A percentile compares a stretch with the other conserved stretches of the same genome.
phyloP scores from a whole-genome alignment of 2,329 filamentous ascomycete genomes.

The Aspergillus aculeatinus region DNA sequence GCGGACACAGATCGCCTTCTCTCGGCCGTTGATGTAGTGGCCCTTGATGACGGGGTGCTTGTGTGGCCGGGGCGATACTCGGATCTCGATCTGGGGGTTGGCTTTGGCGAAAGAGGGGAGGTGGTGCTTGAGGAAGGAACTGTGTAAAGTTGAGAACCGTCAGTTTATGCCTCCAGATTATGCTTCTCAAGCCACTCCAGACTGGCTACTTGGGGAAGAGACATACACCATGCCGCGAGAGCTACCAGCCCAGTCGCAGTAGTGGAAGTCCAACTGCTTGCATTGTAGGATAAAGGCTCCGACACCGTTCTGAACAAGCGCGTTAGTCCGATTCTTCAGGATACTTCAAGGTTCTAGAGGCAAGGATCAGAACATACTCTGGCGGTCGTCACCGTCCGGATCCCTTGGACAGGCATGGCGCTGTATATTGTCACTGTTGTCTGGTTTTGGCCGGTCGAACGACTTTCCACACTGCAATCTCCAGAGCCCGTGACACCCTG shows the following conservation, averaged over 20 bases:
- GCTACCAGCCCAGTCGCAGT: conserved; percentile 94
- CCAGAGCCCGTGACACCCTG: conserved; percentile 1
- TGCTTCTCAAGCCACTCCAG: not conserved
- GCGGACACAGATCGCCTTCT: conserved; percentile 83
- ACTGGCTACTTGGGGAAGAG: not conserved
- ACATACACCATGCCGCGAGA: conserved; percentile 90
- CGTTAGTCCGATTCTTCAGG: conserved; percentile 2
- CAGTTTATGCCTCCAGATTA: not conserved
- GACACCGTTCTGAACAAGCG: conserved; percentile 74
- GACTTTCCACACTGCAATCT: conserved; percentile 1
- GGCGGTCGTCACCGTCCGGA: conserved; percentile 55
- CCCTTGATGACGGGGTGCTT: conserved; percentile 87
- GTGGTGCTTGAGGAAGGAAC: conserved; percentile 75
- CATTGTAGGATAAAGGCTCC: conserved; percentile 97
- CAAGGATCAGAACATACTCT: conserved; percentile 50
- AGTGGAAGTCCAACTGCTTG: conserved; percentile 92
- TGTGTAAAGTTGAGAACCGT: conserved; percentile 36
- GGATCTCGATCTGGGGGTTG: conserved; percentile 88
- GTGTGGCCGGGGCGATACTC: conserved; percentile 82
- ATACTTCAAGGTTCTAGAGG: too few species aligned
- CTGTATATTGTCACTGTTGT: conserved; percentile 6
- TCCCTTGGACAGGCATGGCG: conserved; percentile 47
- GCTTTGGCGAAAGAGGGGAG: conserved; percentile 74
- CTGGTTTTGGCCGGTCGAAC: conserved; percentile 2
- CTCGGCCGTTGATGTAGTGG: conserved; percentile 86